phyloP scores from a whole-genome alignment of 2,329 filamentous ascomycete genomes.

The Ascochyta pisi region DNA sequence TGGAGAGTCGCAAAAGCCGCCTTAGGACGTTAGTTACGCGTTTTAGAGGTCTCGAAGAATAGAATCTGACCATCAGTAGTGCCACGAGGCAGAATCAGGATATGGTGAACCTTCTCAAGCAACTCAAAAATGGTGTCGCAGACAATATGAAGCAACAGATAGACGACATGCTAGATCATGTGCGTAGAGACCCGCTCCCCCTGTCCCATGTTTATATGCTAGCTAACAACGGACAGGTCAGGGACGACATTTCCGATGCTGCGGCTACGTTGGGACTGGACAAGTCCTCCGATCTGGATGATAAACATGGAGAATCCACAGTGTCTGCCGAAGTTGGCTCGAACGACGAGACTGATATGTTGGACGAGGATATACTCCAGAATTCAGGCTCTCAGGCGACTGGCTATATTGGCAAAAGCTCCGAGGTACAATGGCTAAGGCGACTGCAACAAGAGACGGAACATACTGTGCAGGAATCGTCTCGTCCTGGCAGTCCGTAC shows the following conservation, averaged over 20 bases:
- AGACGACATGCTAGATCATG: neutral
- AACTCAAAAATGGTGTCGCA: neutral
- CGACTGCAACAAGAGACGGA: neutral
- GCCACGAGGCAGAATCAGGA: neutral
- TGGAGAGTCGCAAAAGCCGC: neutral
- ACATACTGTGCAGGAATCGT: neutral
- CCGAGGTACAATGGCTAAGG: neutral
- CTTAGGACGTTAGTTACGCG: neutral
- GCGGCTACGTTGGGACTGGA: neutral
- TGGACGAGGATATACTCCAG: neutral
- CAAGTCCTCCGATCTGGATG: neutral
- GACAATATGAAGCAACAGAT: neutral
- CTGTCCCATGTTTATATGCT: neutral
- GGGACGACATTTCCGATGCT: neutral
- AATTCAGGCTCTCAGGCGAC: neutral
- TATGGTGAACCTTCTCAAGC: neutral
- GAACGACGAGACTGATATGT: neutral
- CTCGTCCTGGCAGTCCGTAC: neutral
- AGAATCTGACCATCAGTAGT: neutral
- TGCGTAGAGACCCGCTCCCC: neutral
- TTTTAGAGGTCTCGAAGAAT: neutral
- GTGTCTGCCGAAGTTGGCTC: neutral
- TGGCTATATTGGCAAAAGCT: neutral
- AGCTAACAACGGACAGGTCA: neutral
- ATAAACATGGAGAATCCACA: neutral